Conservation (phyloP, 2,329 filamentous ascomycete genomes). For the Anthostomella pinea region DNA sequence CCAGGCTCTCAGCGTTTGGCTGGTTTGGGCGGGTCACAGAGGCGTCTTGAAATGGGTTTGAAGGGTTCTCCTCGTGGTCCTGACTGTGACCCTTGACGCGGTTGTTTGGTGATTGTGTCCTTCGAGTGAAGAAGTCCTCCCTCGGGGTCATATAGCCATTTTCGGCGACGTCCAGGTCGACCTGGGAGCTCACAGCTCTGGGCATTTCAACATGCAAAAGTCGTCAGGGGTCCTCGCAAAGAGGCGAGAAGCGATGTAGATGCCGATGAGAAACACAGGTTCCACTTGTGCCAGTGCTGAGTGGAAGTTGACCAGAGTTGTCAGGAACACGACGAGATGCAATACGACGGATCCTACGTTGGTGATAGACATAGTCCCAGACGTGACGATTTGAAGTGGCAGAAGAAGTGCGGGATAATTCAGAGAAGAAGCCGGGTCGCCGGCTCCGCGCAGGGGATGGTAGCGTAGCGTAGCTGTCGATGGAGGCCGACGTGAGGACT, state of each 20-base stretch:
- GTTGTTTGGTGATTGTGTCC: slow-evolving; percentile 10
- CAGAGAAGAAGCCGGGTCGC: no score
- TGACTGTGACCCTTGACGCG: slow-evolving; percentile 7
- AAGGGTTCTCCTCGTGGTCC: slow-evolving; percentile 14
- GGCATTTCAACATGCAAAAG: slow-evolving; percentile 36
- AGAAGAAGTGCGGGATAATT: no score
- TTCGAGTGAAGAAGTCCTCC: slow-evolving; percentile 22
- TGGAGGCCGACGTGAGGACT: no score
- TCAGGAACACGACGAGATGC: slow-evolving; percentile 51
- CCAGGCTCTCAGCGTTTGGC: slow-evolving; percentile 26
- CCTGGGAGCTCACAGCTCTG: slow-evolving; percentile 17
- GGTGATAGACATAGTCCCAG: slow-evolving; percentile 52
- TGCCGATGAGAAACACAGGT: slow-evolving; percentile 42
- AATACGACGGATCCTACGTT: slow-evolving; percentile 52
- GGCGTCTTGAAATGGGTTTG: slow-evolving; percentile 9
- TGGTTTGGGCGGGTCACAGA: no score
- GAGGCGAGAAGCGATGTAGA: slow-evolving; percentile 49
- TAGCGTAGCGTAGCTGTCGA: no score
- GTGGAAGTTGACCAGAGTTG: slow-evolving; percentile 51
- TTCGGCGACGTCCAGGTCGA: slow-evolving; percentile 17
- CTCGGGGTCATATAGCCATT: slow-evolving; percentile 29
- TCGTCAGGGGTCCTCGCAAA: slow-evolving; percentile 47
- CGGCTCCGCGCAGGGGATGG: no score
- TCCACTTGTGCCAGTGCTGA: slow-evolving; percentile 49
- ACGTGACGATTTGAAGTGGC: no score